These are phyloP conservation scores for Escallonia rubra DNA, from an alignment of 129 eudicot genomes.

Conservation along the genomic window DNA sequence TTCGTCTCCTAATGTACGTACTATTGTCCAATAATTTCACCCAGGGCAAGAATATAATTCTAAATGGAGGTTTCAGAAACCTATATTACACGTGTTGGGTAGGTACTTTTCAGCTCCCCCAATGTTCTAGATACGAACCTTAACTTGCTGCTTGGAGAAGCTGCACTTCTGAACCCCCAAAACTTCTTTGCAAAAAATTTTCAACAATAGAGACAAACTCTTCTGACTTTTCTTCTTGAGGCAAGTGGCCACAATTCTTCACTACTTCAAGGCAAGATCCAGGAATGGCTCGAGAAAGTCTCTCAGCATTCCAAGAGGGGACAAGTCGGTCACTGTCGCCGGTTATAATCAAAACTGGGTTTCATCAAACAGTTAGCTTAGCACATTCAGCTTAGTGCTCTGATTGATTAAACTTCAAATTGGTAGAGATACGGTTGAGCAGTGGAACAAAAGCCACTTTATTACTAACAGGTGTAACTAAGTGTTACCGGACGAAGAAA, in stretches of 20 bases:
- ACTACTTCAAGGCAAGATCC: slow-evolving; percentile 58
- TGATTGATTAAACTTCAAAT: neutral
- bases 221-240: slow-evolving; percentile 79
- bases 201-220: slow-evolving; percentile 69
- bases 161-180: slow-evolving; percentile 37
- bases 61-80: neutral
- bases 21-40: neutral
- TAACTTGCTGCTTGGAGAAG: slow-evolving; percentile 36
- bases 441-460: too few species aligned
- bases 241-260: slow-evolving; percentile 86
- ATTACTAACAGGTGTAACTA: too few species aligned
- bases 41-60: neutral
- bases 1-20: neutral
- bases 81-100: neutral
- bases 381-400: neutral
- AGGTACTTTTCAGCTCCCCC: neutral
- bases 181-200: slow-evolving; percentile 43
- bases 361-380: slow-evolving; percentile 10
- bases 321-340: slow-evolving; percentile 92
- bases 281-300: slow-evolving; percentile 71
- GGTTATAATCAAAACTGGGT: slow-evolving; percentile 75
- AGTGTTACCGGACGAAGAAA: too few species aligned
- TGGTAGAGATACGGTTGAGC: neutral
- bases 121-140: slow-evolving; percentile 1
- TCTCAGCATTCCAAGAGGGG: slow-evolving; percentile 84